Evolutionary conservation across 2,329 filamentous ascomycete species (phyloP), one percentile per base, ranked within the genome.

Genomic region (Fusarium sp.): DNA sequence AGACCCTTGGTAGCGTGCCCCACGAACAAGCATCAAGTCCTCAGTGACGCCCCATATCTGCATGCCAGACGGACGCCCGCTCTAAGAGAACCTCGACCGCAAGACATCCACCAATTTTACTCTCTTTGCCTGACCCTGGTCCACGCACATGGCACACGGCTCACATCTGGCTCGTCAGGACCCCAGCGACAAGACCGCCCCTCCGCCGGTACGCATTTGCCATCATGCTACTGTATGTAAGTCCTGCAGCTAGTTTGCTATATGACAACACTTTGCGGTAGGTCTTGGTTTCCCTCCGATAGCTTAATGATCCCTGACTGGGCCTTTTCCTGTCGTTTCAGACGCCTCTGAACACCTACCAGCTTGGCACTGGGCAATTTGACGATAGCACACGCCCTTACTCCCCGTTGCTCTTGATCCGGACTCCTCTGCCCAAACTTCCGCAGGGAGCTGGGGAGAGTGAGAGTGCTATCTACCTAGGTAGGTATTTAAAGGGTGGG

Each of bases 401-500:
- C 49, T 58, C 45, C 25, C 48, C 51, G 52, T 47, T 47, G 51
- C 37, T 67, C 58, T 59, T 54, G 45, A 64, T 51, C 61, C 63
- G 62, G 72, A 57, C 61, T 70, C 47, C 58, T 73, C 57, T 71
- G 51, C 46, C 34, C 44, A 46, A 60, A 56, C 45, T 46, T 65
- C 67, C 70, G 65, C 56, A 62, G 57, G 46, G 61, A 56, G 55
- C 62, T 65, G 67, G 61, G 27, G 53, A 75, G 49, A 25, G 34
- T 20, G 24, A 22, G 60, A 67, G 56, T 69, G 59, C 46, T 63
- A 62, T 64, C 74, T 37, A 37, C 34, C 34, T 37, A 37, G 34
- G 30, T 76, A 66, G 61, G 74, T 76, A 76, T 65, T 75, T 76
- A 76, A 76, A 70, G 74, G 67, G 69, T 70, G 70, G 72, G 57